Evolutionary conservation across 2,329 filamentous ascomycete species (phyloP).

Genomic region (Epichloe bromicola): DNA sequence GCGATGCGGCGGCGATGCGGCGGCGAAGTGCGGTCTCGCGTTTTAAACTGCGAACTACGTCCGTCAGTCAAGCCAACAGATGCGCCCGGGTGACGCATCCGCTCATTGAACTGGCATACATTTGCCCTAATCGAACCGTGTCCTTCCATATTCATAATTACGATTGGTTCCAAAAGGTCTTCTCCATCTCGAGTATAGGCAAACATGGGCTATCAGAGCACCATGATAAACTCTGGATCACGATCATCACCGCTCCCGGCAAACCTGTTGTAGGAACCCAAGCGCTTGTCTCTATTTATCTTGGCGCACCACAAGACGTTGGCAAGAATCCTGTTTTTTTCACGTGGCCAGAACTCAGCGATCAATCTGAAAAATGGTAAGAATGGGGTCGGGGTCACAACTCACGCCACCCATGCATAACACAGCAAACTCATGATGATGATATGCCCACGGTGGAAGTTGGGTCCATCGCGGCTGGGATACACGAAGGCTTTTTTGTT

Average conservation of each 20-base stretch:
- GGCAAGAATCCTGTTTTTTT: not conserved
- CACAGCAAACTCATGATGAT: slow-evolving; percentile 47
- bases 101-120: no score
- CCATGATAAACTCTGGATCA: slow-evolving; percentile 47
- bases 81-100: no score
- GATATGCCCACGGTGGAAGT: slow-evolving; percentile 48
- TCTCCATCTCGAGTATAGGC: no score
- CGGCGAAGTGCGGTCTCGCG: no score
- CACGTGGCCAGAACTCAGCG: no score
- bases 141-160: no score
- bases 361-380: no score
- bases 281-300: slow-evolving; percentile 48
- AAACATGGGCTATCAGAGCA: slow-evolving; percentile 27
- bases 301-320: slow-evolving; percentile 52
- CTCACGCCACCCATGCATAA: slow-evolving; percentile 51
- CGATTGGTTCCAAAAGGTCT: no score
- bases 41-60: no score
- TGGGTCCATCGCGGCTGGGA: slow-evolving; percentile 39
- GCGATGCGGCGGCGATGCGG: no score
- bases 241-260: slow-evolving; percentile 47
- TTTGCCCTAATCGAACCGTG: no score
- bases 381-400: not conserved
- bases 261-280: slow-evolving; percentile 45
- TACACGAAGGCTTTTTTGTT: slow-evolving; percentile 41
- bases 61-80: no score